phyloP scores from a whole-genome alignment of 2,329 filamentous ascomycete genomes.

The Trichoderma breve region DNA sequence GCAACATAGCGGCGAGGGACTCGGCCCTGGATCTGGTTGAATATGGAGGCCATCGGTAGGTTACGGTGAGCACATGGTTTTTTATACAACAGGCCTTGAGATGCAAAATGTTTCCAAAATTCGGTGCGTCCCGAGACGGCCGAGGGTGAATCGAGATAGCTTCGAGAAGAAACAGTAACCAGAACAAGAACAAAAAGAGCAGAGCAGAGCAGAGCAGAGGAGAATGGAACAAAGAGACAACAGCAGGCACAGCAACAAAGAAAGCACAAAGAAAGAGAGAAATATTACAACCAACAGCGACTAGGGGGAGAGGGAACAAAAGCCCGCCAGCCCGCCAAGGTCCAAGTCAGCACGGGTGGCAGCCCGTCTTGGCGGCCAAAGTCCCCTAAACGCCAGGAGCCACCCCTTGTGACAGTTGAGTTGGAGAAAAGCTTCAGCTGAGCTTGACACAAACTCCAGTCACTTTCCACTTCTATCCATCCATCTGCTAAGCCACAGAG shows the following conservation, averaged over 20 bases:
- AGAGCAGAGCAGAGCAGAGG: neutral
- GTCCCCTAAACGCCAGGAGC: neutral
- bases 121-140: neutral
- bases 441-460: neutral
- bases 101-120: neutral
- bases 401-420: neutral
- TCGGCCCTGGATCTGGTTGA: slow-evolving; percentile 34
- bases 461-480: no score
- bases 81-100: neutral
- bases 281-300: neutral
- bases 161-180: neutral
- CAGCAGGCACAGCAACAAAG: neutral
- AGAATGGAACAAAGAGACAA: no score
- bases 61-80: slow-evolving; percentile 10
- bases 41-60: slow-evolving; percentile 27
- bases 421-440: neutral
- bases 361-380: neutral
- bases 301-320: neutral
- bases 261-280: neutral
- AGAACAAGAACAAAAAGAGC: neutral
- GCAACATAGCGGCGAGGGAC: slow-evolving; percentile 34
- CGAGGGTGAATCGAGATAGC: neutral
- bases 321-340: neutral
- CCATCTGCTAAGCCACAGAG: neutral
- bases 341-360: neutral